Evolutionary conservation across 73 alveolate genomes (phyloP), one percentile per base, ranked within the genome.

Genomic region (Paramecium caudatum): DNA sequence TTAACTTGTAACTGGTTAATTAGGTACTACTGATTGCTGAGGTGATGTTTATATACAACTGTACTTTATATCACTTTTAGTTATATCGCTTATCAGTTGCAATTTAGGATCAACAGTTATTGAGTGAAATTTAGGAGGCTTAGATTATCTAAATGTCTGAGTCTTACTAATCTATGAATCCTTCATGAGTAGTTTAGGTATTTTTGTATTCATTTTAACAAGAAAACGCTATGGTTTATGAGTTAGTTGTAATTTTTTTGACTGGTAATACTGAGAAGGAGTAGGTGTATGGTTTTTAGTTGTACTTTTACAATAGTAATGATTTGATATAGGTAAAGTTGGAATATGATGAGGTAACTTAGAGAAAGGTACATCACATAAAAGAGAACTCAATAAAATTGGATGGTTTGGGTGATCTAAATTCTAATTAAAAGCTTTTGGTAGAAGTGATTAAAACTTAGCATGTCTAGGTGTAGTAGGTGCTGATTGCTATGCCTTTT

Each of bases 231-330:
- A 55, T 0, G 80, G 80, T 55, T 55, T 55, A 55, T 55, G 80
- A 55, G 23, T 55, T 19, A 55, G 30, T 55, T 55, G 80, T 55
- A 55, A 55, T 55, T 55, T 55, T 55, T 55, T 55, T 1, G 46
- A 27, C 30, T 55, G 45, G 46, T 27, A 27, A 55, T 27, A 27
- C 21, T 55, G n/a, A 23, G 43, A 19, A 4, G 46, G 4, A 9
- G 80, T 9, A 55, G 80, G 80, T 12, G 80, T 55, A 27, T 55
- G 80, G 8, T 37, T 55, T 55, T 55, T 55, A 0, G 46, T 55
- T 0, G 80, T 23, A 10, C 80, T 55, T 55, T 55, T 55, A 21
- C 80, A 55, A 23, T 55, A 55, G 30, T 55, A 55, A 23, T 55
- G 80, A 23, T 55, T 55, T 4, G 19, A 55, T 12, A 43, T 23